These are phyloP conservation scores for Didymella exigua DNA, from an alignment of 2,329 filamentous ascomycete species.

Conservation along the genomic window DNA sequence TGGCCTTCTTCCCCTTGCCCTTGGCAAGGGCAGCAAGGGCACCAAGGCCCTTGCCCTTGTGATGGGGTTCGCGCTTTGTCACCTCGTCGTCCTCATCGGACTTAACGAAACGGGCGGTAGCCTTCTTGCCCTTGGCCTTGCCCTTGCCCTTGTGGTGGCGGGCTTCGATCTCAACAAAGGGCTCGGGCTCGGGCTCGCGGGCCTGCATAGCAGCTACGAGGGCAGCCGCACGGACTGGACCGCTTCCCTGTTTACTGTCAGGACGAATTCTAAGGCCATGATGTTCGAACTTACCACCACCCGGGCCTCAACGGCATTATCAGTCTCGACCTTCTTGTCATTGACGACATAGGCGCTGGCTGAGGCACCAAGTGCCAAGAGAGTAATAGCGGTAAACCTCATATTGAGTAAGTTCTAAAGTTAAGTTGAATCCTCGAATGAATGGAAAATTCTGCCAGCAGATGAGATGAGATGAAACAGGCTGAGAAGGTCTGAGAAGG, in stretches of 20 bases:
- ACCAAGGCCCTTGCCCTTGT: conserved; percentile 14
- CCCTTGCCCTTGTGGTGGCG: conserved; percentile 17
- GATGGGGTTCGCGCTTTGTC: conserved; percentile 8
- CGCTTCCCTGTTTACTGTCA: conserved; percentile 32
- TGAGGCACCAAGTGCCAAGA: conserved; percentile 42
- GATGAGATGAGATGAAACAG: conserved; percentile 34
- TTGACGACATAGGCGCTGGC: conserved; percentile 42
- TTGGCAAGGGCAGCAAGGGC: no score
- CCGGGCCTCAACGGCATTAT: conserved; percentile 36
- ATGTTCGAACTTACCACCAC: conserved; percentile 27
- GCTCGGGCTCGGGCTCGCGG: conserved; percentile 19
- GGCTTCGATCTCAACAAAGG: background rate
- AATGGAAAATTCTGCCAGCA: conserved; percentile 39
- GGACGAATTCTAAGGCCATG: background rate
- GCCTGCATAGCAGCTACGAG: conserved; percentile 30
- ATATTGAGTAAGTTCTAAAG: conserved; percentile 32
- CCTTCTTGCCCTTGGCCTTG: conserved; percentile 11
- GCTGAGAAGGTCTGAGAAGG: conserved; percentile 40
- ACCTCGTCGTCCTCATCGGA: background rate
- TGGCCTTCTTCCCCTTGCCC: conserved; percentile 7
- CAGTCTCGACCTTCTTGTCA: conserved; percentile 23
- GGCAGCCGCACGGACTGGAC: conserved; percentile 24
- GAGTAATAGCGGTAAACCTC: conserved; percentile 38
- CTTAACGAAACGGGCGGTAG: no score
- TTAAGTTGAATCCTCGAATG: conserved; percentile 21